These are phyloP conservation scores for Cystobasidiaceae sp. DNA, from an alignment of 1,284 basidiomycete genomes.

Conservation along the genomic window DNA sequence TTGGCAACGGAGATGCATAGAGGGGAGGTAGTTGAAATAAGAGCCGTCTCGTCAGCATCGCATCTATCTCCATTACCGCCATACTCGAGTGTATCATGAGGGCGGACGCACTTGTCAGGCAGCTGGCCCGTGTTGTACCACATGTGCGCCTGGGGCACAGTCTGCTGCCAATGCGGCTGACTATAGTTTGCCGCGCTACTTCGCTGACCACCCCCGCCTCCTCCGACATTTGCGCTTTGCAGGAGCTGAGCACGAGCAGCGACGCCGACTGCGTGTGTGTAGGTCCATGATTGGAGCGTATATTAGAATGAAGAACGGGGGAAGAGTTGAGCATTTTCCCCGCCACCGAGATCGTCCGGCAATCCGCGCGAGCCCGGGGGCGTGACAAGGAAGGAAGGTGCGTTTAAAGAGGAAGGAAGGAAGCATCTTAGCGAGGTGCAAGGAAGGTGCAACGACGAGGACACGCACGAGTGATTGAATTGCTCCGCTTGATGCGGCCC, in stretches of 20 bases:
- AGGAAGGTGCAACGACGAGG: neutral
- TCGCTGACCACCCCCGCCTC: neutral
- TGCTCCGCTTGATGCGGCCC: conserved; percentile 15
- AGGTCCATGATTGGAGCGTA: neutral
- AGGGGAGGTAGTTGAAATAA: too few species aligned
- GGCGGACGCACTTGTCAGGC: conserved; percentile 17
- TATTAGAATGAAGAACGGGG: neutral
- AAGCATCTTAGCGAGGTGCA: neutral
- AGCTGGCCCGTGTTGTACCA: conserved; percentile 23
- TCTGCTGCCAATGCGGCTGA: conserved; percentile 15
- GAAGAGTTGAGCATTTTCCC: neutral
- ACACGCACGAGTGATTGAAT: conserved; percentile 15
- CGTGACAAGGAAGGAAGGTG: neutral
- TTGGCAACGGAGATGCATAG: neutral
- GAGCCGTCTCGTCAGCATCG: too few species aligned
- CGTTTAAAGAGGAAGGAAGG: too few species aligned
- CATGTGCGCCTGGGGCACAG: neutral
- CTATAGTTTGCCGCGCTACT: neutral
- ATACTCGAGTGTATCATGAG: neutral
- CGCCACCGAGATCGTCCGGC: neutral
- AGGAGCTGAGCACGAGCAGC: conserved; percentile 21
- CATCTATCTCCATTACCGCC: too few species aligned
- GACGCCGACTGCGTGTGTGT: conserved; percentile 9
- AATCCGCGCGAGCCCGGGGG: neutral
- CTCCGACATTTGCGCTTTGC: neutral